phyloP scores from a whole-genome alignment of 208 protist genomes.

The Trypanosoma boissoni region DNA sequence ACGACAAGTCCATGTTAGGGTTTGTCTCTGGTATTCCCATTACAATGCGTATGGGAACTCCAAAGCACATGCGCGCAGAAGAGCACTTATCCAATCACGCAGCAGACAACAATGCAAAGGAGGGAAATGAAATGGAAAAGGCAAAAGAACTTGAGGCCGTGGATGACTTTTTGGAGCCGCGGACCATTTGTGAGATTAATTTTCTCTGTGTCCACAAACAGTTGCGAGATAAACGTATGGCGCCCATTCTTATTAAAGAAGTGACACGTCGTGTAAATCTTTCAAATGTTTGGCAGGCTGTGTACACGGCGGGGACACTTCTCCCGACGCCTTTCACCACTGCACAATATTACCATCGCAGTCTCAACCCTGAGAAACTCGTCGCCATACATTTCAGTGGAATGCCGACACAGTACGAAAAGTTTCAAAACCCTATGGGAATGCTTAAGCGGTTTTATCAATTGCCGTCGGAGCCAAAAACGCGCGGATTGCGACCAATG shows the following conservation, averaged over 20 bases:
- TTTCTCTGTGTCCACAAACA: constrained; percentile 99
- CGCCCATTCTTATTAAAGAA: constrained; percentile 98
- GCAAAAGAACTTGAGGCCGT: neutral
- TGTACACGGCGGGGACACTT: constrained; percentile 97
- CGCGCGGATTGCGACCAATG: constrained; percentile 74
- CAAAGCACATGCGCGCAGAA: constrained; percentile 15
- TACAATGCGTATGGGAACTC: constrained; percentile 72
- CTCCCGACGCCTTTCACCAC: constrained; percentile 96
- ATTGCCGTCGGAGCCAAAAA: constrained; percentile 56
- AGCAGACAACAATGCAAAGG: neutral
- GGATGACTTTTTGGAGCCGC: constrained; percentile 35
- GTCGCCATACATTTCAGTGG: constrained; percentile 82
- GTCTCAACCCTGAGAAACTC: constrained; percentile 98
- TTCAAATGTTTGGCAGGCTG: constrained; percentile 93
- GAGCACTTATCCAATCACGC: constrained; percentile 1
- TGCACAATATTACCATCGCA: constrained; percentile 96
- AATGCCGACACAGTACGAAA: constrained; percentile 51
- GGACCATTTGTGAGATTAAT: constrained; percentile 98
- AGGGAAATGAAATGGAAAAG: constrained; percentile 5
- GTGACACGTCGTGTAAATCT: constrained; percentile 98
- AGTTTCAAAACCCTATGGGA: constrained; percentile 83
- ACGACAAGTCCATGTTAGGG: constrained; percentile 91
- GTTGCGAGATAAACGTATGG: constrained; percentile 95
- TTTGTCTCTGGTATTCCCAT: constrained; percentile 98
- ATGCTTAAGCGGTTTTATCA: constrained; percentile 74